Base-by-base conservation (phyloP, 2,329 filamentous ascomycete species). In the Pseudomassariella vexata region DNA sequence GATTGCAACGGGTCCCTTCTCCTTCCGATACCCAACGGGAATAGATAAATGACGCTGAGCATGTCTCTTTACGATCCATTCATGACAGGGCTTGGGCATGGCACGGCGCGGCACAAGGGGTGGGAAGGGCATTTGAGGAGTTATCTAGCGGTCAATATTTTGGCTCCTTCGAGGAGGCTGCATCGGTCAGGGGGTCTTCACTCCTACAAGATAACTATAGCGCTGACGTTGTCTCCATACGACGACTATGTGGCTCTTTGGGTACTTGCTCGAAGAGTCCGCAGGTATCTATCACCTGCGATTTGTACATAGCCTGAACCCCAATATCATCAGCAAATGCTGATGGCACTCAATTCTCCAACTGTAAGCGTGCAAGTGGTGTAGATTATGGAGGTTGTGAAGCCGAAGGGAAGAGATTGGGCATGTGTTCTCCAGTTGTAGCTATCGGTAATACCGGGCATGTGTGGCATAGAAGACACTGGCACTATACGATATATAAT, bases 281-380 rank as follows among this genome's bases (percentile, higher is more conserved):
- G 36, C 30, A 32, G 30, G 27, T 15, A 28, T 24, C 18, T 9
- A 12, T 19, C 22, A 12, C 32, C 27, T 30, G 28, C 27, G 27
- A 38, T 25, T 10, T 34, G 23, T 30, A 38, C 31, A 38, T 38
- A 34, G 31, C n/a, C n/a, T n/a, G n/a, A n/a, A n/a, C n/a, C n/a
- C n/a, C n/a, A n/a, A n/a, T n/a, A n/a, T n/a, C n/a, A n/a, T n/a
- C n/a, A n/a, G n/a, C n/a, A n/a, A n/a, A n/a, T n/a, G n/a, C n/a
- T n/a, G n/a, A n/a, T n/a, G n/a, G n/a, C n/a, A n/a, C n/a, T n/a
- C n/a, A n/a, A n/a, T n/a, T n/a, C n/a, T n/a, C n/a, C n/a, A n/a
- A n/a, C n/a, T n/a, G n/a, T n/a, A n/a, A n/a, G n/a, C n/a, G n/a
- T n/a, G n/a, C n/a, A n/a, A n/a, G n/a, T n/a, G n/a, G n/a, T n/a